phyloP scores from a whole-genome alignment of 306 rosid species.

The Luffa aegyptiaca region DNA sequence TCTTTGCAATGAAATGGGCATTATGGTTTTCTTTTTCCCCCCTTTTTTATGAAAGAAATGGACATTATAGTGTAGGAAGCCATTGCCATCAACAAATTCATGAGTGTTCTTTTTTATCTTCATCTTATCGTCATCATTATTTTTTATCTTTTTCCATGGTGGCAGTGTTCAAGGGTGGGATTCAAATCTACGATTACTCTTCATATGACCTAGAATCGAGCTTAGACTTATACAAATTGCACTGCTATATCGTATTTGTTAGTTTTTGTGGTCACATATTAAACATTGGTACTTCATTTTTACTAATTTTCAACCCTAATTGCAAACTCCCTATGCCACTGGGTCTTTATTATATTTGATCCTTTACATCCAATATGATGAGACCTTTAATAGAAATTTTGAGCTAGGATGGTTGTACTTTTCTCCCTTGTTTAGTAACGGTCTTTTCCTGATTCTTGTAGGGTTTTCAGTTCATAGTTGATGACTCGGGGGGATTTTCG shows the following conservation, averaged over 20 bases:
- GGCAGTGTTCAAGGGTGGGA: neutral
- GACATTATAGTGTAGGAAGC: neutral
- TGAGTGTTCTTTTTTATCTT: neutral
- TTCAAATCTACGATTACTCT: neutral
- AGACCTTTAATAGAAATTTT: neutral
- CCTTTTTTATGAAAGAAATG: neutral
- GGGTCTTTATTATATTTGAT: neutral
- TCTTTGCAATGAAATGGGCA: neutral
- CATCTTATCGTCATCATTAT: neutral
- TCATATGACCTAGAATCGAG: neutral
- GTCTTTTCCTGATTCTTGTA: conserved; percentile 21
- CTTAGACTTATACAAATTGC: neutral
- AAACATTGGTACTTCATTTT: neutral
- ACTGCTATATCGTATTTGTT: neutral
- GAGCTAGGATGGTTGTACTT: neutral
- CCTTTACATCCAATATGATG: neutral
- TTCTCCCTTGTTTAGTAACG: neutral
- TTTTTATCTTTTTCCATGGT: neutral
- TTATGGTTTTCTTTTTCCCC: neutral
- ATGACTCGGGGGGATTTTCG: conserved; percentile 88
- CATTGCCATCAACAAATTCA: neutral
- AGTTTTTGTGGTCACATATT: neutral
- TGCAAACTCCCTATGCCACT: neutral
- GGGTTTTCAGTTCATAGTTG: conserved; percentile 86
- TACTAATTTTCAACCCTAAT: neutral